Evolutionary conservation across 345 rosid species (phyloP).

Genomic region (Lumnitzera racemosa): DNA sequence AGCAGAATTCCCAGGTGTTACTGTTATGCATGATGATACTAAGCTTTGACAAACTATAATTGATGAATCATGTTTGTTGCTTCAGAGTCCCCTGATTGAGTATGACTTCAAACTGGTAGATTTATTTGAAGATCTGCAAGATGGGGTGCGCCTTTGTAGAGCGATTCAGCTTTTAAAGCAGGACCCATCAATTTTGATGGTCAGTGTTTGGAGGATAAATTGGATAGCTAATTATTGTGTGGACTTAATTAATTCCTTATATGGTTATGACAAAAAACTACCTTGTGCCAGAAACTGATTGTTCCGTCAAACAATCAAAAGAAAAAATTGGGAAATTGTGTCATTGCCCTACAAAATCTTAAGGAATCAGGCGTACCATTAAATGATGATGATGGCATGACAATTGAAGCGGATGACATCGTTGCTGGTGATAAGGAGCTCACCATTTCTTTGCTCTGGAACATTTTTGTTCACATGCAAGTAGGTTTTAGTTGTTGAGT

Average conservation of each 20-base stretch:
- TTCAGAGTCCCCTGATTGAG: constrained; percentile 65
- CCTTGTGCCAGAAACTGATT: constrained; percentile 54
- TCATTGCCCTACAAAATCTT: constrained; percentile 57
- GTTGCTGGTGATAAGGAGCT: constrained; percentile 79
- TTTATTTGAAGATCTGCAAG: constrained; percentile 73
- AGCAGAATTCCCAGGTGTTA: neutral
- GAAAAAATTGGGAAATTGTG: constrained; percentile 65
- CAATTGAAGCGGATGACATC: constrained; percentile 58
- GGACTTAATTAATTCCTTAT: neutral
- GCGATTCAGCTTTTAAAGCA: constrained; percentile 75
- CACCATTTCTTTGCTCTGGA: constrained; percentile 79
- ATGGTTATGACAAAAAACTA: constrained; percentile 5
- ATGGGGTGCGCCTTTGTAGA: constrained; percentile 86
- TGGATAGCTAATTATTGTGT: neutral
- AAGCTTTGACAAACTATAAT: neutral
- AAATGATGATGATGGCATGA: constrained; percentile 65
- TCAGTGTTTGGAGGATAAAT: constrained; percentile 20
- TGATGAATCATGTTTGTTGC: constrained; percentile 4
- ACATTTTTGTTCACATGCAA: constrained; percentile 81
- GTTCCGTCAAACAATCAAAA: constrained; percentile 68
- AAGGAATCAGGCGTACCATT: constrained; percentile 51
- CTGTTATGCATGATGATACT: neutral
- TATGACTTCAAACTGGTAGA: constrained; percentile 67
- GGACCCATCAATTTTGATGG: constrained; percentile 74
- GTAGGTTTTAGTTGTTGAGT: constrained; percentile 22